These are phyloP conservation scores for Extremus antarcticus DNA, from an alignment of 495 filamentous ascomycete genomes.

Conservation along the genomic window DNA sequence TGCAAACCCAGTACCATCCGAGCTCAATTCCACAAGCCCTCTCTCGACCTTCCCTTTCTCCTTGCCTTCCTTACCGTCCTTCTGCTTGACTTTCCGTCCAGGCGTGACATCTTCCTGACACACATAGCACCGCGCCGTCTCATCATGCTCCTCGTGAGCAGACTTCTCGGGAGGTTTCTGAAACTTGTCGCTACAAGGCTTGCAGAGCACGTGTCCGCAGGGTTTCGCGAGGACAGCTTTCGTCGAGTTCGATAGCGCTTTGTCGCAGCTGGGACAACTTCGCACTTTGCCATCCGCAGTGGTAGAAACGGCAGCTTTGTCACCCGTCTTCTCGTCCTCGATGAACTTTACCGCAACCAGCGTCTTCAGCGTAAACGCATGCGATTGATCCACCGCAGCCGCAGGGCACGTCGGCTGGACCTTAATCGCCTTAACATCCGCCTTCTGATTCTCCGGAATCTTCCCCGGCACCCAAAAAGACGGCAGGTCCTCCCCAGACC, in stretches of 20 bases:
- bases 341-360: conserved; percentile 73
- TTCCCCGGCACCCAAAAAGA: conserved; percentile 92
- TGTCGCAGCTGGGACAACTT: conserved; percentile 83
- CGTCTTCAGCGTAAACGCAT: conserved; percentile 71
- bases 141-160: conserved; percentile 44
- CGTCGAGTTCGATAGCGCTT: conserved; percentile 67
- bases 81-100: conserved; percentile 28
- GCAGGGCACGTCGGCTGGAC: conserved; percentile 69
- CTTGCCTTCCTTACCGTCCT: conserved; percentile 37
- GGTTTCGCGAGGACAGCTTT: conserved; percentile 83
- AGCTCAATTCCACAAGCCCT: conserved; percentile 72
- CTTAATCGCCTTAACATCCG: conserved; percentile 39
- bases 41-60: conserved; percentile 46
- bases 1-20: conserved; percentile 90
- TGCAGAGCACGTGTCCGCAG: conserved; percentile 89
- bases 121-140: conserved; percentile 63
- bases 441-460: conserved; percentile 50
- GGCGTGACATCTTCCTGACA: conserved; percentile 67
- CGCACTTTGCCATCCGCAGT: conserved; percentile 31
- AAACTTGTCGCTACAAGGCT: conserved; percentile 79
- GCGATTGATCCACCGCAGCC: conserved; percentile 55
- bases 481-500: conserved; percentile 59
- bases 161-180: conserved; percentile 53
- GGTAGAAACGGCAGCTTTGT: conserved; percentile 13
- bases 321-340: conserved; percentile 51